phyloP scores from a whole-genome alignment of 257 asterid species.

The Solanum virginianum region DNA sequence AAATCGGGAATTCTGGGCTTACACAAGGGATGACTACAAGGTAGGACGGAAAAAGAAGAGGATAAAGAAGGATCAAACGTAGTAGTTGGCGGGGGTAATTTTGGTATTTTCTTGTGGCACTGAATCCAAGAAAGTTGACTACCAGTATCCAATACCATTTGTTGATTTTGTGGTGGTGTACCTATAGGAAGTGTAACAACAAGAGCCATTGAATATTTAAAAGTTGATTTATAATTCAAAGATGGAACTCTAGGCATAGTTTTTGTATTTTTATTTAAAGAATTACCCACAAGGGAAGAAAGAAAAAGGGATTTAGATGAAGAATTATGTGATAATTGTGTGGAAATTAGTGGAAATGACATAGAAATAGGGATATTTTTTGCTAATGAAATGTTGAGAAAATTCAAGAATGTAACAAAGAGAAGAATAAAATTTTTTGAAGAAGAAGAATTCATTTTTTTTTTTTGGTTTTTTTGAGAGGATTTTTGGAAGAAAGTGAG shows the following conservation, averaged over 20 bases:
- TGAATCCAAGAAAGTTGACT: slow-evolving; percentile 88
- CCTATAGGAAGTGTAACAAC: slow-evolving; percentile 73
- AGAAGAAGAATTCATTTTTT: slow-evolving; percentile 21
- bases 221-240: slow-evolving; percentile 34
- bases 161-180: slow-evolving; percentile 75
- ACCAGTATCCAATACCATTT: slow-evolving; percentile 86
- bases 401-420: neutral
- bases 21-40: slow-evolving; percentile 66
- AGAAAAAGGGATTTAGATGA: slow-evolving; percentile 13
- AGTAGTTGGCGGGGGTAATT: slow-evolving; percentile 30
- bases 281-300: slow-evolving; percentile 12
- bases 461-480: too few species aligned
- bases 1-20: slow-evolving; percentile 79
- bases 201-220: slow-evolving; percentile 76
- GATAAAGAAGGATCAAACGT: slow-evolving; percentile 78
- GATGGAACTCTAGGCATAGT: neutral
- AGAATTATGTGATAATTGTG: slow-evolving; percentile 19
- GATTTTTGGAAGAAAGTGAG: neutral
- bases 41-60: slow-evolving; percentile 65
- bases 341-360: slow-evolving; percentile 44
- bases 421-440: slow-evolving; percentile 5
- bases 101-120: slow-evolving; percentile 35
- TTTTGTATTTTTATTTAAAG: neutral
- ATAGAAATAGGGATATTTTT: slow-evolving; percentile 6
- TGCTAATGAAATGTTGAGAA: neutral